phyloP scores from a whole-genome alignment of 2,329 filamentous ascomycete genomes.

The Diaporthe ilicicola region DNA sequence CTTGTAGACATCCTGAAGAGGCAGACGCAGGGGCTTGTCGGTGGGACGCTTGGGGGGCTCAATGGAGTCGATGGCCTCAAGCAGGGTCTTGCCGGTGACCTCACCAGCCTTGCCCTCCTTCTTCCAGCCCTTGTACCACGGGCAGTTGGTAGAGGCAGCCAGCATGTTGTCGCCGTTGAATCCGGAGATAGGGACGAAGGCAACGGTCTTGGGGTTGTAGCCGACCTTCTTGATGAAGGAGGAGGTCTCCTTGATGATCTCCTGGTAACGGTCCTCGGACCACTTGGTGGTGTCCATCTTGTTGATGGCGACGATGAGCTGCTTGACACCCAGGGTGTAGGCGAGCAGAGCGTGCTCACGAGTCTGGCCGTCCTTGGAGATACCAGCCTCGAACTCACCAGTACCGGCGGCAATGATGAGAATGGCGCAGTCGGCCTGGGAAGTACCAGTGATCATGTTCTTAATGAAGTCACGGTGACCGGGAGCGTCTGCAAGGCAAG shows the following conservation, averaged over 20 bases:
- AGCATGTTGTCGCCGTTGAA: conserved; percentile 99
- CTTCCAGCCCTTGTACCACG: conserved; percentile 99
- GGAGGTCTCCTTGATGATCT: conserved; percentile 99
- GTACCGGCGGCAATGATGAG: conserved; percentile 99
- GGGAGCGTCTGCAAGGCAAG: conserved; percentile 75
- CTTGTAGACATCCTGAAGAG: conserved; percentile 99
- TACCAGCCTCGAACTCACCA: conserved; percentile 99
- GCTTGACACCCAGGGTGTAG: conserved; percentile 99
- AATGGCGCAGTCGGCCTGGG: conserved; percentile 99
- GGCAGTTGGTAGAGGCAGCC: conserved; percentile 85
- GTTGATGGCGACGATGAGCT: conserved; percentile 99
- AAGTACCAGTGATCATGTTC: conserved; percentile 99
- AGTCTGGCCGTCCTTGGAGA: conserved; percentile 99
- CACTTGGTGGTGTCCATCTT: conserved; percentile 99
- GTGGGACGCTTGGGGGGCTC: conserved; percentile 91
- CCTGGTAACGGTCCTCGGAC: conserved; percentile 94
- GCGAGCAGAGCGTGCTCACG: conserved; percentile 99
- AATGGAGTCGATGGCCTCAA: conserved; percentile 98
- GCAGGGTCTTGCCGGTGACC: conserved; percentile 93
- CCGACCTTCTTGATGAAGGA: conserved; percentile 99
- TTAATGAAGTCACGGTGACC: conserved; percentile 99
- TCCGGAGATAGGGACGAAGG: conserved; percentile 99
- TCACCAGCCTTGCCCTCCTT: conserved; percentile 95
- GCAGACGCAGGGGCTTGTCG: conserved; percentile 99
- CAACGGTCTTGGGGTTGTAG: conserved; percentile 98